Evolutionary conservation across 2,329 filamentous ascomycete genomes (phyloP).

Genomic region (Venturia carpophila): DNA sequence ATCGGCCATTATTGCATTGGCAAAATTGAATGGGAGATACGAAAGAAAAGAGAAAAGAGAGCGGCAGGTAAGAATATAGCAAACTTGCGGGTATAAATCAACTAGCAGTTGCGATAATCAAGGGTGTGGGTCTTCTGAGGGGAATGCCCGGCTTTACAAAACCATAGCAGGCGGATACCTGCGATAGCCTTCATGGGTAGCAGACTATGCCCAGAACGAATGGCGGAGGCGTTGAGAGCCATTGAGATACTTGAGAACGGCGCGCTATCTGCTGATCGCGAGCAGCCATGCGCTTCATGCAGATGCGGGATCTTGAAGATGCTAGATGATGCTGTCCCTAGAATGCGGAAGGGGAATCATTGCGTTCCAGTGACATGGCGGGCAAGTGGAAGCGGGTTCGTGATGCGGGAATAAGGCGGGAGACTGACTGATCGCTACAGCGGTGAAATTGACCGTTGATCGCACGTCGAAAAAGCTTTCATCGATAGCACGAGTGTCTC

Average conservation of each 20-base stretch:
- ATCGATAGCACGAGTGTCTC: not conserved
- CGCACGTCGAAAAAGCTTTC: not conserved
- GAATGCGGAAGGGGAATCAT: not conserved
- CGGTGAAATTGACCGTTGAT: not conserved
- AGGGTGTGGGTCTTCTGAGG: not conserved
- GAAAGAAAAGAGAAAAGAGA: not conserved
- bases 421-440: not conserved
- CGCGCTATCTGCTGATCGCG: not conserved
- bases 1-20: not conserved
- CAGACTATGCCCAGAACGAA: not conserved
- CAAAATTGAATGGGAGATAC: not conserved
- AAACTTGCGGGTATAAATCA: not conserved
- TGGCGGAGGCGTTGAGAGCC: not conserved
- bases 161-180: not conserved
- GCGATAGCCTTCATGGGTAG: not conserved
- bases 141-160: not conserved
- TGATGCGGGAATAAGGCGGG: not conserved
- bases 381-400: not conserved
- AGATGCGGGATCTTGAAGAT: constrained; percentile 6
- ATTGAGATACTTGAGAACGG: not conserved
- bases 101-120: not conserved
- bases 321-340: not conserved
- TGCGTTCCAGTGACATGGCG: not conserved
- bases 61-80: constrained; percentile 8
- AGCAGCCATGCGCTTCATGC: not conserved